Base-by-base conservation (phyloP, 2,329 filamentous ascomycete species). In the Arachnomyces sp. region DNA sequence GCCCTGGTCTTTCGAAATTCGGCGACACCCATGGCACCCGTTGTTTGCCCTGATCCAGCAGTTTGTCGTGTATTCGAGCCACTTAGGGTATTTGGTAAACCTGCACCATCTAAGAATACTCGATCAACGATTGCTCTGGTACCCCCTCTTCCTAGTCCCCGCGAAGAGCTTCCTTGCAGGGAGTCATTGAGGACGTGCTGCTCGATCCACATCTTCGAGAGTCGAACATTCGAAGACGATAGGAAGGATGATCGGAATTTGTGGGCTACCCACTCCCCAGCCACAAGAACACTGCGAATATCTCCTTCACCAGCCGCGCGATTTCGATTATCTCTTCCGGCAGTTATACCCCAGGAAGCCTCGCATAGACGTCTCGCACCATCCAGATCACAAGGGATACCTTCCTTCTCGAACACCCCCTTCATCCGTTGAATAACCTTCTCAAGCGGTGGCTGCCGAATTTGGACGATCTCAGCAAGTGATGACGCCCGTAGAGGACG, bases 381-480 rank as follows among this genome's bases (percentile, higher is more conserved):
- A 54, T 96, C 92, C 43, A 79, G 82, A 52, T 98, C 92, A 49
- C 84, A 92, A 0, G 81, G 76, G 12, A 98, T 85, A 1, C 84
- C 84, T 64, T 98, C 92, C 50, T 83, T 89, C 43, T 85, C 79
- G 49, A 98, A 95, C 0, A 98, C 82, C 1, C 70, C 68, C 58
- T 89, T 89, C 54, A 96, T 73, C 11, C 92, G 79, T 6, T 74
- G 72, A 3, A 94, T 81, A 2, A 96, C 86, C 36, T 88, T 83
- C 46, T 94, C 89, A 7, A 96, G 66, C 0, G 84, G 81, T 2
- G 92, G 88, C 52, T 92, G 92, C 35, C 90, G 85, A 28, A 94
- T 82, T 55, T 94, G 88, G 15, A 98, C 81, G 30, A 96, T 80
- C 59, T 98, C 92, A 0, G 90, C 92, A 36, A 92, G 66, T 4